Evolutionary conservation across 176 grass and related monocot species (phyloP).

Genomic region (Carex scoparia): DNA sequence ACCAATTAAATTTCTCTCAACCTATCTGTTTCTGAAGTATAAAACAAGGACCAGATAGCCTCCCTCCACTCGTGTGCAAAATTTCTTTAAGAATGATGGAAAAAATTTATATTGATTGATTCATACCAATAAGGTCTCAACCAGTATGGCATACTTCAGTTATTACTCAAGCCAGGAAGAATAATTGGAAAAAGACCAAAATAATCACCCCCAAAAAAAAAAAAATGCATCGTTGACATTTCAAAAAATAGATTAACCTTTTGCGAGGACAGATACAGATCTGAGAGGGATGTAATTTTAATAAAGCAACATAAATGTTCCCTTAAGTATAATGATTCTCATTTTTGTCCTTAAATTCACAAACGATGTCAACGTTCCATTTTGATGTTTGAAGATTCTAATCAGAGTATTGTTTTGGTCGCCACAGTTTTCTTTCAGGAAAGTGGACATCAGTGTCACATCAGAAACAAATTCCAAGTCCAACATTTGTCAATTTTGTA

Average conservation of each 20-base stretch:
- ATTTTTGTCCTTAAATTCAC: constrained; percentile 1
- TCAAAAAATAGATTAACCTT: neutral
- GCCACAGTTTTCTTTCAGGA: neutral
- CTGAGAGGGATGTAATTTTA: neutral
- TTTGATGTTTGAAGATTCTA: neutral
- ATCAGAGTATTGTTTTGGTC: neutral
- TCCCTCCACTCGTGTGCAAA: neutral
- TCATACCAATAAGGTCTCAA: neutral
- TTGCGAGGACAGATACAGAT: neutral
- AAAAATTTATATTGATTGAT: neutral
- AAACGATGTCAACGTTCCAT: neutral
- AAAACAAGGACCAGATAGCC: neutral
- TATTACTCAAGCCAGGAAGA: neutral
- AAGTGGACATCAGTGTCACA: neutral
- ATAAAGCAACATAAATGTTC: neutral
- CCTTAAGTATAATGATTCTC: neutral
- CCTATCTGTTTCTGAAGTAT: neutral
- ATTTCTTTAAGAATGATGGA: too few relatives aligned
- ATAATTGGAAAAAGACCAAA: neutral
- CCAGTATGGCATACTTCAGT: neutral
- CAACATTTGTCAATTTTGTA: neutral
- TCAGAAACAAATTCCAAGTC: neutral
- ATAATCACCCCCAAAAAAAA: neutral
- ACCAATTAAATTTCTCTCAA: neutral
- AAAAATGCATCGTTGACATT: neutral